Conservation (phyloP, 2,329 filamentous ascomycete species). For the Talaromyces albobiverticillius region DNA sequence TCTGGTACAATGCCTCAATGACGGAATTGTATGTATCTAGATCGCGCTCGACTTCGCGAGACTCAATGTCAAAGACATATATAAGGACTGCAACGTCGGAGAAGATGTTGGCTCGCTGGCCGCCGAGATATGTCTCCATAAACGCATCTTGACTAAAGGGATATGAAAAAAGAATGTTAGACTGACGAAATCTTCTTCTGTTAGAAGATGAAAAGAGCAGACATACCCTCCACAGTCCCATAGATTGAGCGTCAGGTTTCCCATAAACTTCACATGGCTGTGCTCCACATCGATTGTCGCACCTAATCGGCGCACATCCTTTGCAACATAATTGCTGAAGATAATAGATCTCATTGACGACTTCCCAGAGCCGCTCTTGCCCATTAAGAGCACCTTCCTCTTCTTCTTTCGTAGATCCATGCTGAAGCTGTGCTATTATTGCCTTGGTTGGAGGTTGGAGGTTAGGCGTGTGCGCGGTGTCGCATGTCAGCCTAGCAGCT, state of each 20-base stretch:
- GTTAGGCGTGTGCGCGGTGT: not conserved
- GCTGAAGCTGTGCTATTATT: slow-evolving; percentile 10
- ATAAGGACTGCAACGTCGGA: slow-evolving; percentile 94
- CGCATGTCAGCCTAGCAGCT: not conserved
- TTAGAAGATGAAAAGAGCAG: not conserved
- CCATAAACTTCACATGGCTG: slow-evolving; percentile 97
- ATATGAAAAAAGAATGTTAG: not conserved
- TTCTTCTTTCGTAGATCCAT: slow-evolving; percentile 62
- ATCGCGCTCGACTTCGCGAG: slow-evolving; percentile 88
- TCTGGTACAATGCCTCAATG: slow-evolving; percentile 83
- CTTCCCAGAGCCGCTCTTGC: slow-evolving; percentile 95
- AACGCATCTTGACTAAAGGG: slow-evolving; percentile 90
- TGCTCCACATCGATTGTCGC: slow-evolving; percentile 98
- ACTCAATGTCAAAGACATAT: slow-evolving; percentile 99
- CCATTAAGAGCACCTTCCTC: slow-evolving; percentile 86
- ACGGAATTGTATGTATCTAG: slow-evolving; percentile 89
- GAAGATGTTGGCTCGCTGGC: slow-evolving; percentile 95
- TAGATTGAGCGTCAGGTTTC: slow-evolving; percentile 92
- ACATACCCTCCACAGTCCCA: slow-evolving; percentile 93
- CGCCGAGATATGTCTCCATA: slow-evolving; percentile 95
- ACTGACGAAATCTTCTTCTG: too few relatives aligned
- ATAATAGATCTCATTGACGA: slow-evolving; percentile 98
- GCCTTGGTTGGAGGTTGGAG: not conserved
- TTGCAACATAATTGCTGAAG: slow-evolving; percentile 97
- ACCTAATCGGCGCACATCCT: slow-evolving; percentile 86